Evolutionary conservation across 225 moss, liverwort and hornwort genomes (phyloP).

Genomic region (Lunularia cruciata): DNA sequence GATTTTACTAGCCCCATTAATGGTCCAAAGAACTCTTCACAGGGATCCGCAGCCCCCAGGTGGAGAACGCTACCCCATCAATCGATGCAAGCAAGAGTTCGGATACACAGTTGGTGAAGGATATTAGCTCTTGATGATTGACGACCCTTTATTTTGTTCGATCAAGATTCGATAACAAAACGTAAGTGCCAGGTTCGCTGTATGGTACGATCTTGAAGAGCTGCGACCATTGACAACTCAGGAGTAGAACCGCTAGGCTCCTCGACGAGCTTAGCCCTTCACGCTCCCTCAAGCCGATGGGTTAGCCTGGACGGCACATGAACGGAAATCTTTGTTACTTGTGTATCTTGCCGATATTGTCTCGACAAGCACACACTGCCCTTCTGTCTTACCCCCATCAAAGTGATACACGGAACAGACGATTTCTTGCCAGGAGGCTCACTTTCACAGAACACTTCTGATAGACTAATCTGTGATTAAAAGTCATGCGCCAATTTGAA

Average conservation of each 20-base stretch:
- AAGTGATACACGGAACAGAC: too few species aligned
- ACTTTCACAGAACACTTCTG: too few species aligned
- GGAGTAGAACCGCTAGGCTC: neutral
- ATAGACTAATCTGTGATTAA: too few species aligned
- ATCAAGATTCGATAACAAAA: too few species aligned
- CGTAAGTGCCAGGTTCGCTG: neutral
- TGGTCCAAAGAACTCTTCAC: neutral
- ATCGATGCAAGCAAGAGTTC: neutral
- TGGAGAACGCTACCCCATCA: neutral
- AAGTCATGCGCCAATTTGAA: too few species aligned
- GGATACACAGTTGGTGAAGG: neutral
- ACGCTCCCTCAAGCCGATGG: neutral
- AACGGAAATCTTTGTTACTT: neutral
- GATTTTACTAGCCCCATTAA: too few species aligned
- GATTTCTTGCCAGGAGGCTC: too few species aligned
- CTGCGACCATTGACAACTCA: conserved; percentile 17
- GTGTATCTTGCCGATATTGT: too few species aligned
- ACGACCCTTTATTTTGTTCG: too few species aligned
- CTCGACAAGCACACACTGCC: too few species aligned
- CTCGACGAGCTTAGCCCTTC: neutral
- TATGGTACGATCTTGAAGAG: neutral
- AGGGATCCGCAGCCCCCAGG: neutral
- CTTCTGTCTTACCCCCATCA: too few species aligned
- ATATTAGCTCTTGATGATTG: neutral
- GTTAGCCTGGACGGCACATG: neutral